These are phyloP conservation scores for Farysia itapuensis DNA, from an alignment of 1,284 basidiomycete genomes.

Conservation along the genomic window DNA sequence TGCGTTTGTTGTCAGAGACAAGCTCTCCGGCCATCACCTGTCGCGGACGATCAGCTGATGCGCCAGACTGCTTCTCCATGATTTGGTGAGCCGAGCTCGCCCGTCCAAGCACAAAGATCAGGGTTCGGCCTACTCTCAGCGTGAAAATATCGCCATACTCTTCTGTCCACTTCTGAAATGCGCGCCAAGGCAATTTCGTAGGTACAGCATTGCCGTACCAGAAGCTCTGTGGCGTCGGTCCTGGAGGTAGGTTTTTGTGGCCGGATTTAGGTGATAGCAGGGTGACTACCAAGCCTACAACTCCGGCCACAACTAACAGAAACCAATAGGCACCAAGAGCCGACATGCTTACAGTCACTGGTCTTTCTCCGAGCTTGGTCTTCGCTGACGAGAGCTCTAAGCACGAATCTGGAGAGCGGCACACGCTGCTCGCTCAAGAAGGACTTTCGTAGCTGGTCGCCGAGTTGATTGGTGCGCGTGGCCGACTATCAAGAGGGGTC, in stretches of 20 bases:
- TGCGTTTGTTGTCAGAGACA: conserved; percentile 36
- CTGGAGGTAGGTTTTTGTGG: conserved; percentile 13
- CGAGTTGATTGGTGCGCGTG: too few species aligned
- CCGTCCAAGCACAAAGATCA: conserved; percentile 18
- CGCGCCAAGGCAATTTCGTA: conserved; percentile 17
- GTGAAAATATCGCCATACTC: conserved; percentile 26
- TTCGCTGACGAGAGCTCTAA: too few species aligned
- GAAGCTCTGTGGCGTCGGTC: conserved; percentile 1
- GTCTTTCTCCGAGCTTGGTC: too few species aligned
- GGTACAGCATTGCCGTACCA: conserved; percentile 11
- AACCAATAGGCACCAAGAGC: too few species aligned
- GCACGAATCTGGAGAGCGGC: too few species aligned
- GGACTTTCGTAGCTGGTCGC: too few species aligned
- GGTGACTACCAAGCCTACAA: too few species aligned
- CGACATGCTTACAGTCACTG: too few species aligned
- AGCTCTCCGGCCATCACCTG: conserved; percentile 36
- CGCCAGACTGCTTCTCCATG: conserved; percentile 9
- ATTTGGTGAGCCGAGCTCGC: conserved; percentile 17
- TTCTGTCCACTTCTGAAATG: conserved; percentile 20
- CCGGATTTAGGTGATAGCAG: too few species aligned
- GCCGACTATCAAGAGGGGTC: too few species aligned
- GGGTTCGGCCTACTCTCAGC: conserved; percentile 7
- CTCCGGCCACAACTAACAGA: too few species aligned
- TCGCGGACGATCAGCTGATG: conserved; percentile 10
- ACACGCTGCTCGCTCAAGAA: too few species aligned